A percentile compares a stretch with the other conserved stretches of the same genome.
Evolutionary conservation across 2,329 filamentous ascomycete species (phyloP).

Genomic region (Fusarium pseudograminearum): DNA sequence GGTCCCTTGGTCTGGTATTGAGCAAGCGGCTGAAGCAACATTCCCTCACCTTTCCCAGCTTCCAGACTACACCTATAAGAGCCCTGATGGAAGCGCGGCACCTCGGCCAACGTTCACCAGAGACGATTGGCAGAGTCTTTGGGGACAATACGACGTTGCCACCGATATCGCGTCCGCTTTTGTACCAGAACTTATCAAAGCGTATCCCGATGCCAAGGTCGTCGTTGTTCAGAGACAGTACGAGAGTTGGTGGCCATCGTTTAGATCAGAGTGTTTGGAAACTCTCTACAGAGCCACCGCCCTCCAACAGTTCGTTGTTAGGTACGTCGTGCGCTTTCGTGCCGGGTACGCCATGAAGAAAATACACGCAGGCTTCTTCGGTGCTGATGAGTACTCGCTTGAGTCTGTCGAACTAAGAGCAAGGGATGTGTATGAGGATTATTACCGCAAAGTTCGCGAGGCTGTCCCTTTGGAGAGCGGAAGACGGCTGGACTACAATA

Average conservation of each 20-base stretch:
- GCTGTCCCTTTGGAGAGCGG: slow-evolving; percentile 1
- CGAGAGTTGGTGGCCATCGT: slow-evolving; percentile 19
- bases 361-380: slow-evolving; percentile 11
- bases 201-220: slow-evolving; percentile 20
- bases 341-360: slow-evolving; percentile 5
- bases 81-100: background rate
- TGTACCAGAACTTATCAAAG: slow-evolving; percentile 4
- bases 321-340: background rate
- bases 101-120: background rate
- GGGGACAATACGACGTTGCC: slow-evolving; percentile 17
- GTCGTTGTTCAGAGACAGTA: slow-evolving; percentile 1
- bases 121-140: slow-evolving; percentile 2
- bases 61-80: background rate
- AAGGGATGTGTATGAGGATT: background rate
- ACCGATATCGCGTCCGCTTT: slow-evolving; percentile 14
- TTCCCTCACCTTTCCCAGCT: slow-evolving; percentile 12
- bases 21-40: slow-evolving; percentile 23
- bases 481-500: slow-evolving; percentile 1
- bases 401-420: background rate
- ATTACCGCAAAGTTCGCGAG: slow-evolving; percentile 7
- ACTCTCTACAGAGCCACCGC: background rate
- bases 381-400: background rate
- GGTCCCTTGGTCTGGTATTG: background rate
- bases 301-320: background rate
- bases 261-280: background rate